Conservation (phyloP, 441 rosid species). For the Pelargonium myrrhifolium region DNA sequence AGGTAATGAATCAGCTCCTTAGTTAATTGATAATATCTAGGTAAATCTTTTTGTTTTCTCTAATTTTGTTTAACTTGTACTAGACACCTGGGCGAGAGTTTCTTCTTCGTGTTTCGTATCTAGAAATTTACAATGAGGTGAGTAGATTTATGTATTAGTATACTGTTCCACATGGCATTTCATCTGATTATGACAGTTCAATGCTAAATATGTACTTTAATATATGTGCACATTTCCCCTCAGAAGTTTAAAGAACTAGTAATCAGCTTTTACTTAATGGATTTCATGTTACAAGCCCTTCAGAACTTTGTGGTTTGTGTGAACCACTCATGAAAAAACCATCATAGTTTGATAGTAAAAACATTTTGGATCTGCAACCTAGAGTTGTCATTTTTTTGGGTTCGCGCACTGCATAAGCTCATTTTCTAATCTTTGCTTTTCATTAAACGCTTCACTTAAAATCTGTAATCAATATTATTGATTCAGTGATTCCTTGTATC, state of each 20-base stretch:
- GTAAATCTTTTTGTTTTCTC: not conserved
- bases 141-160: slow-evolving; percentile 12
- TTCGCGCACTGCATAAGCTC: no score
- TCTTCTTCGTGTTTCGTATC: slow-evolving; percentile 94
- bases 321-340: not conserved
- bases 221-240: not conserved
- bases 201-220: not conserved
- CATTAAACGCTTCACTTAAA: no score
- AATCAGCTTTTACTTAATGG: not conserved
- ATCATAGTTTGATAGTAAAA: no score
- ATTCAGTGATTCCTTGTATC: no score
- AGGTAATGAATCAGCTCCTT: slow-evolving; percentile 43
- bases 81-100: slow-evolving; percentile 98
- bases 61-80: not conserved
- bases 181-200: not conserved
- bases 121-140: slow-evolving; percentile 99
- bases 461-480: no score
- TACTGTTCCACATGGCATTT: no score
- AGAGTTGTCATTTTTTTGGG: no score
- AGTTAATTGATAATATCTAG: not conserved
- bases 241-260: not conserved
- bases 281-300: not conserved
- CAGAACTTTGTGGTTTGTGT: not conserved
- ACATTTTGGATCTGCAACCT: no score
- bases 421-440: no score